Conservation (phyloP, 805 yeast species). For the Kurtzmaniella fragi region DNA sequence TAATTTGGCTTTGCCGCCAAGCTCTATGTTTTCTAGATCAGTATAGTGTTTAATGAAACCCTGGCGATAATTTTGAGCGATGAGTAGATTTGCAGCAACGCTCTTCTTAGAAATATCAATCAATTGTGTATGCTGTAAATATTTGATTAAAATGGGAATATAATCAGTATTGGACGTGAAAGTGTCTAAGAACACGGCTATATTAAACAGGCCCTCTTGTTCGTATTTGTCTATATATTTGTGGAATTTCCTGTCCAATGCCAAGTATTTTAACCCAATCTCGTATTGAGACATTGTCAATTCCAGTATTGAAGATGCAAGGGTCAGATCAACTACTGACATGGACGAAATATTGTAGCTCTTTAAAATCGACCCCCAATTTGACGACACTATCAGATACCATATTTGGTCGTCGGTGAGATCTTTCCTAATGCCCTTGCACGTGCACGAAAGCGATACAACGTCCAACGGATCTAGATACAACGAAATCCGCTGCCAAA, state of each 20-base stretch:
- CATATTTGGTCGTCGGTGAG: not conserved
- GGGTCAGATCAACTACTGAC: too few species aligned
- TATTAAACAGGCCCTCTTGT: constrained; percentile 4
- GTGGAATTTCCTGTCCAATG: not conserved
- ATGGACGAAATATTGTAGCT: too few species aligned
- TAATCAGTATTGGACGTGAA: constrained; percentile 9
- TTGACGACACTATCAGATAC: not conserved
- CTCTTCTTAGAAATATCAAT: constrained; percentile 7
- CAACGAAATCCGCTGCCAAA: constrained; percentile 10
- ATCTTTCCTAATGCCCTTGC: not conserved
- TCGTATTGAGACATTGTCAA: too few species aligned
- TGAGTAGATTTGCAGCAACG: constrained; percentile 9
- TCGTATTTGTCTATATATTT: constrained; percentile 1
- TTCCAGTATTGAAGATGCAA: too few species aligned
- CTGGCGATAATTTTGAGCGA: constrained; percentile 11
- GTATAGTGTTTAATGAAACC: constrained; percentile 5
- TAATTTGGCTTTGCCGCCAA: not conserved
- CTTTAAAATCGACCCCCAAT: too few species aligned
- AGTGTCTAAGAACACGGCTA: constrained; percentile 7
- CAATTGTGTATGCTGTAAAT: not conserved
- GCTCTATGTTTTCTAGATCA: not conserved
- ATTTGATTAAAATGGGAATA: constrained; percentile 11
- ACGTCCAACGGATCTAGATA: constrained; percentile 1
- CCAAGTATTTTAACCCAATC: too few species aligned
- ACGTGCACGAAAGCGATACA: not conserved